Base-by-base conservation (phyloP, 2,329 filamentous ascomycete genomes). In the Hymenoscyphus fructigenus region DNA sequence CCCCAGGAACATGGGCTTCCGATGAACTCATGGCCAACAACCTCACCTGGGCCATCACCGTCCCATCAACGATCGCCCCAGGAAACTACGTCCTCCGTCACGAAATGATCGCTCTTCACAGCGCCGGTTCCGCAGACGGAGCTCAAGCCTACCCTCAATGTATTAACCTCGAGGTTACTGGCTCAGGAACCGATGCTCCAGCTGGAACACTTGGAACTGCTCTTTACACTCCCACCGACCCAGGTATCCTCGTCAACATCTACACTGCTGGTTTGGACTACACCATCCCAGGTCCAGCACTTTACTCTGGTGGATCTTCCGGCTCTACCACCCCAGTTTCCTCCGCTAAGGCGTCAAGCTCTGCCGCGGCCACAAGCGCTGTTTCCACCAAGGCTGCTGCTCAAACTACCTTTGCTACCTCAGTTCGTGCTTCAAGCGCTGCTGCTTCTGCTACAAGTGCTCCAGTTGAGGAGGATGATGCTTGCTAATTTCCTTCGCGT, bases 41-140 rank as follows among this genome's bases (percentile, higher is more conserved):
- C 76, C 82, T 82, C 74, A 82, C 77, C 70, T 84, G 81, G 80
- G 78, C 78, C 26, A 75, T 81, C 29, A 79, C 75, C 4, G 77
- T 84, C 56, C 83, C 82, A n/a, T 59, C 67, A 0, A 74, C 77
- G 23, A 73, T 84, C 57, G 74, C 70, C 3, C 68, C 80, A 0
- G 83, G 83, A 0, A 78, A 81, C 67, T 86, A 85, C 67, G 81
- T 86, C 36, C 71, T 86, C 38, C 77, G 84, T 1, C 83, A 85
- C 69, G 84, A 86, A 58, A 85, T 76, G 20, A 74, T 75, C 28
- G 74, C 72, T n/a, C 67, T 75, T 6, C 73, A 75, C 66, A 58
- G 63, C 15, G 68, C 73, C 15, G 67, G 47, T 1, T 38, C 36
- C 2, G 41, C 78, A 79, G 57, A 80, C 82, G 64, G 83, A 79